Evolutionary conservation across 495 filamentous ascomycete genomes (phyloP).

Genomic region (Tuber magnatum): DNA sequence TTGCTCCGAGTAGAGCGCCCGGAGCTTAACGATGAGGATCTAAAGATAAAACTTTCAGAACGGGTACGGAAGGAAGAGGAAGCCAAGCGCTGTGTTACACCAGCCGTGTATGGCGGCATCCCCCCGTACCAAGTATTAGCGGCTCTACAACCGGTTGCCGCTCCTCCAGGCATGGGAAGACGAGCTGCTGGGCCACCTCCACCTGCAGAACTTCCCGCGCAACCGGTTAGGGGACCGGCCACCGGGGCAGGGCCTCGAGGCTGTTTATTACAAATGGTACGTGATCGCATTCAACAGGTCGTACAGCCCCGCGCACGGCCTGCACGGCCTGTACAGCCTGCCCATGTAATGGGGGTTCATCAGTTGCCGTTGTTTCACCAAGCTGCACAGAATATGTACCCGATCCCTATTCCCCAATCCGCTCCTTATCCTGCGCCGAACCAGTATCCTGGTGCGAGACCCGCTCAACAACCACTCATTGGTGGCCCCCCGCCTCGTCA

Average conservation of each 20-base stretch:
- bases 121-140: conserved; percentile 5
- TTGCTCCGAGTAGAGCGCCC: conserved; percentile 55
- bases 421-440: neutral
- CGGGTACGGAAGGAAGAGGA: conserved; percentile 46
- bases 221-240: neutral
- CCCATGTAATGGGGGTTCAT: neutral
- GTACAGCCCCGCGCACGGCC: conserved; percentile 2
- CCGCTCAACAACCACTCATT: neutral
- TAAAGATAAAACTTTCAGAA: conserved; percentile 56
- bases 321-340: neutral
- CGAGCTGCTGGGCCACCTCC: neutral
- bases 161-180: neutral
- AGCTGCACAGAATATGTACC: neutral
- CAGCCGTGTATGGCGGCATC: conserved; percentile 13
- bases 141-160: neutral
- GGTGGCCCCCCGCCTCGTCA: neutral
- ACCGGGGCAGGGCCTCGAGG: neutral
- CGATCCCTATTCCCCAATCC: neutral
- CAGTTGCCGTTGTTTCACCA: neutral
- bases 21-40: conserved; percentile 50
- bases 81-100: conserved; percentile 12
- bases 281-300: conserved; percentile 20
- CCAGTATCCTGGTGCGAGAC: neutral
- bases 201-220: conserved; percentile 6
- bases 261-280: conserved; percentile 10